phyloP scores from a whole-genome alignment of 225 moss, liverwort and hornwort species.

The Bryum argenteum region DNA sequence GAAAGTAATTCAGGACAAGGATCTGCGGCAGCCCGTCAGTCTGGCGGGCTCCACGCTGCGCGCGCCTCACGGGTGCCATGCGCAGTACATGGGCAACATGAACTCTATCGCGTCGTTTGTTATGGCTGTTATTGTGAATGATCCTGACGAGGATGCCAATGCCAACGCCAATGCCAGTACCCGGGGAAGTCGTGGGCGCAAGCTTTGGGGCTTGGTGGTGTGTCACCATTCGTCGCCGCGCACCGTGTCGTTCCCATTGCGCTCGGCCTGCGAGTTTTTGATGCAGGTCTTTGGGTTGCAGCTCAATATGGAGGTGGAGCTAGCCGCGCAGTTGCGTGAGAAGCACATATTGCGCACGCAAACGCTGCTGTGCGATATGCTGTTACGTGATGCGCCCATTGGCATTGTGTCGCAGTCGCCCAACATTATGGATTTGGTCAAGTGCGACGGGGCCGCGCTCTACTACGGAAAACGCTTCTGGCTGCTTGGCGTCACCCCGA shows the following conservation, averaged over 20 bases:
- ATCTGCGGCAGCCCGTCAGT: slow-evolving; percentile 57
- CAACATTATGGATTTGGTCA: slow-evolving; percentile 66
- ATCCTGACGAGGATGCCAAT: slow-evolving; percentile 45
- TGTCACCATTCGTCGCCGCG: slow-evolving; percentile 58
- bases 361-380: slow-evolving; percentile 63
- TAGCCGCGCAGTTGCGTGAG: slow-evolving; percentile 46
- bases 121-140: slow-evolving; percentile 69
- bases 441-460: slow-evolving; percentile 60
- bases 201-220: slow-evolving; percentile 67
- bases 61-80: slow-evolving; percentile 66
- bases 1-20: slow-evolving; percentile 63
- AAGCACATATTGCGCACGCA: slow-evolving; percentile 63
- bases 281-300: slow-evolving; percentile 66
- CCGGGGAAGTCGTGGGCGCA: slow-evolving; percentile 46
- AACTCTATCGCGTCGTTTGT: slow-evolving; percentile 57
- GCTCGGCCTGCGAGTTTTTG: slow-evolving; percentile 65
- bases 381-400: slow-evolving; percentile 67
- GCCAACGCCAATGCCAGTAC: slow-evolving; percentile 10
- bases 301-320: slow-evolving; percentile 64
- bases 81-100: slow-evolving; percentile 72
- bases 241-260: slow-evolving; percentile 59
- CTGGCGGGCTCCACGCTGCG: slow-evolving; percentile 61
- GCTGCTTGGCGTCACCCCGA: slow-evolving; percentile 52
- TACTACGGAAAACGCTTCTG: slow-evolving; percentile 65
- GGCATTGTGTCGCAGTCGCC: slow-evolving; percentile 66